Evolutionary conservation across 495 filamentous ascomycete species (phyloP), one percentile per base, ranked within the genome.

Genomic region (Daldinia grandis): DNA sequence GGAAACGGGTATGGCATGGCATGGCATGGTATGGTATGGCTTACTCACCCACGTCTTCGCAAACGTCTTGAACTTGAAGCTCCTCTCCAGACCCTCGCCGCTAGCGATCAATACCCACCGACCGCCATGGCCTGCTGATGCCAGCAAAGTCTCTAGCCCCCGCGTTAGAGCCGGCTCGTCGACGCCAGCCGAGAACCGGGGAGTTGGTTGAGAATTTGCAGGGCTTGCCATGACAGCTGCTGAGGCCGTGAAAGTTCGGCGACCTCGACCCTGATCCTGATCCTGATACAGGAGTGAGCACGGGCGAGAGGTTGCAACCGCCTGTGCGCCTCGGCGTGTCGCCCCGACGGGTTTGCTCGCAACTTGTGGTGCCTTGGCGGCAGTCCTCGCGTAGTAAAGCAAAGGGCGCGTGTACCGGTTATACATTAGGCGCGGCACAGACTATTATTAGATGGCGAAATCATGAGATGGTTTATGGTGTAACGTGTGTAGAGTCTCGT

Each of bases 41-140:
- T 35, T 19, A 76, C 85, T 74, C 63, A 89, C 87, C 88, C 89
- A 90, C 15, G 87, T 83, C 73, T 84, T 86, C 40, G 82, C 83
- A 71, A 91, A 91, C 4, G 78, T 87, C 78, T 86, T 87, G 76
- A 91, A 91, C 74, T 81, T 83, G 73, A 90, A 89, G 62, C 78
- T 80, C 37, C 87, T 76, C 74, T 90, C 82, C 0, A 90, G 61
- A 1, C 84, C 87, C 68, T 83, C 81, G 24, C 85, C 85, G 62
- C 81, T 81, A n/a, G 71, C 42, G 8, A 78, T 81, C 31, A 90
- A 69, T 1, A 61, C 70, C 88, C 88, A 90, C 27, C 80, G 82
- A 17, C 86, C 83, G 49, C 77, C 81, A 62, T 35, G 40, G 8
- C 58, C 64, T 30, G 68, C 65, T 66, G 73, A 74, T 42, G 69